A percentile compares a stretch with the other conserved stretches of the same genome.
Conservation (phyloP, 1,139 yeast genomes). For the Pichia sp. region DNA sequence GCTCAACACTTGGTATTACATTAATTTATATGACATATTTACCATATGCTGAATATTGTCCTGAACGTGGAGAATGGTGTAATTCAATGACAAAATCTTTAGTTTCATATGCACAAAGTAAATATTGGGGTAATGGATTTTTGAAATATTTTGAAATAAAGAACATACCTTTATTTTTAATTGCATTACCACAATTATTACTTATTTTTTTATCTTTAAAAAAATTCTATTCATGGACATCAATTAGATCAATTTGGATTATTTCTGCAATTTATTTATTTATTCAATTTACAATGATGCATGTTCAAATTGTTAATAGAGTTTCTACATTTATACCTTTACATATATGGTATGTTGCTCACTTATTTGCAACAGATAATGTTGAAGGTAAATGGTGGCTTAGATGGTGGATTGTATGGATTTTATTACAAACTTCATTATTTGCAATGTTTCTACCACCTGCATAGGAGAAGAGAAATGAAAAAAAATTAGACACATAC, state of each 20-base stretch:
- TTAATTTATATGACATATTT: constrained; percentile 41
- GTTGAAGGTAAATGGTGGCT: constrained; percentile 29
- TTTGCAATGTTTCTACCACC: constrained; percentile 71
- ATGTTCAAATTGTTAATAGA: constrained; percentile 80
- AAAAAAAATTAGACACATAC: neutral
- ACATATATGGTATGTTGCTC: constrained; percentile 59
- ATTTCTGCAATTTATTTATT: constrained; percentile 38
- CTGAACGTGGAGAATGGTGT: constrained; percentile 79
- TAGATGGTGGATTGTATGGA: constrained; percentile 47
- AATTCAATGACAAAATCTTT: constrained; percentile 39
- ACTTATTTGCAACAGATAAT: constrained; percentile 5
- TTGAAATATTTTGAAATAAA: constrained; percentile 72
- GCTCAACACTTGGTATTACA: constrained; percentile 42
- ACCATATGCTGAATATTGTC: constrained; percentile 59
- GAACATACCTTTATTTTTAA: constrained; percentile 77
- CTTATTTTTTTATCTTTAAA: constrained; percentile 29
- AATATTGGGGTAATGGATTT: constrained; percentile 84
- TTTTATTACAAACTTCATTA: constrained; percentile 48
- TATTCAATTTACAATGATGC: constrained; percentile 46
- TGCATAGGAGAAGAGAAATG: constrained; percentile 48
- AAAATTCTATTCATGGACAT: constrained; percentile 10
- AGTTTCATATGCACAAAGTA: constrained; percentile 64
- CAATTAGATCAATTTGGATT: constrained; percentile 19
- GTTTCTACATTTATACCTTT: constrained; percentile 71
- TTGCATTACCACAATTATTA: constrained; percentile 62